Base-by-base conservation (phyloP, 2,329 filamentous ascomycete genomes). In the Cryphonectria radicalis region DNA sequence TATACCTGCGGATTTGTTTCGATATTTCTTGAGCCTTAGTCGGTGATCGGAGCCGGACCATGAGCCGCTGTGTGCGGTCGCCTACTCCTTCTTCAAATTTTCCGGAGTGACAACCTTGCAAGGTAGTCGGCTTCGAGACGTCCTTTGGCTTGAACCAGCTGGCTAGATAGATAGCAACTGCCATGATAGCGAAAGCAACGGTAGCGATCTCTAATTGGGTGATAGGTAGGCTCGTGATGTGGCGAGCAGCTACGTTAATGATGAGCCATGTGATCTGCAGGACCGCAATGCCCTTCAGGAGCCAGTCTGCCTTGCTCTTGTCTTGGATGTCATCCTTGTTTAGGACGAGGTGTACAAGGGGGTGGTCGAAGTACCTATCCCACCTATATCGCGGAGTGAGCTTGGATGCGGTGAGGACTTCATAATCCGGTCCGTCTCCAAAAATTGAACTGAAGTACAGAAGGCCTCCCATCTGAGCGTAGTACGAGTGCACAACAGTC, bases 71-170 rank as follows among this genome's bases (percentile, higher is more conserved):
- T 50, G 19, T 22, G 19, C 17, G 43, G 43, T 19, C 7, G 37
- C 3, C 10, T 37, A 10, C 37, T 37, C 5, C 0, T 37, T 37
- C 2, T 19, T 1, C 3, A 19, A 4, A 13, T 0, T 6, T 0
- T 13, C 43, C 19, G 7, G 6, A 4, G 5, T 50, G 6, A 22
- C 19, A 0, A 50, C 6, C 43, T 50, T 50, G 43, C 19, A 50
- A 10, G 7, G 22, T 10, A 2, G 43, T 50, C 43, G 43, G 43
- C 19, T 3, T 50, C 43, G 43, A 50, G 43, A 22, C 14, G 19
- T 50, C 43, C 19, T 50, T 46, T n/a, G 43, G 43, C 19, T 50
- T 22, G 19, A 19, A 50, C 43, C 43, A 50, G 43, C 14, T 50
- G 43, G 43, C 43, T 8, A 50, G 43, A 17, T 50, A 50, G 19